Evolutionary conservation across 2,329 filamentous ascomycete species (phyloP).

Genomic region (Cadophora sp.): DNA sequence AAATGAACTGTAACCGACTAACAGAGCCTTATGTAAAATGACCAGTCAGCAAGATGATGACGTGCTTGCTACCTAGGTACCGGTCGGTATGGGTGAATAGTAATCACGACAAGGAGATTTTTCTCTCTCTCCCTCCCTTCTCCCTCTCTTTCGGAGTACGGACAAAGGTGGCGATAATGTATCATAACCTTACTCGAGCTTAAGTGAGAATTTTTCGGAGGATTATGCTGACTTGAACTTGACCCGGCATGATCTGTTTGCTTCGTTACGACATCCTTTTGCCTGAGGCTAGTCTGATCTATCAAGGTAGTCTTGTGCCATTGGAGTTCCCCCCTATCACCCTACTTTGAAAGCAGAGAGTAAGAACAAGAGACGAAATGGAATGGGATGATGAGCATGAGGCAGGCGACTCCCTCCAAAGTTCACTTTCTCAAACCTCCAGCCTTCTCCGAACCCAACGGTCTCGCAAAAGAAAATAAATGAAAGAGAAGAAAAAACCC

Average conservation of each 20-base stretch:
- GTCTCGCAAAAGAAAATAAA: not conserved
- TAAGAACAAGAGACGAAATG: not conserved
- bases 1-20: not conserved
- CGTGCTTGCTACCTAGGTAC: not conserved
- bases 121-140: not conserved
- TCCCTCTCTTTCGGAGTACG: not conserved
- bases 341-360: no score
- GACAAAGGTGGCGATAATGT: not conserved
- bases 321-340: not conserved
- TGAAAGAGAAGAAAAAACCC: not conserved
- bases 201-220: not conserved
- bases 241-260: no score
- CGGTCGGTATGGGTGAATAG: not conserved
- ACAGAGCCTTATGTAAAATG: not conserved
- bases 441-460: conserved; percentile 13
- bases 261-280: conserved; percentile 1
- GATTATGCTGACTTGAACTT: conserved; percentile 1
- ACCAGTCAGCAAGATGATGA: conserved; percentile 3
- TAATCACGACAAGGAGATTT: conserved; percentile 1
- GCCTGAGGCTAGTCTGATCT: no score
- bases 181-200: not conserved
- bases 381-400: not conserved
- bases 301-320: not conserved
- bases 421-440: not conserved
- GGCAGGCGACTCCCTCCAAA: no score